Base-by-base conservation (phyloP, 495 filamentous ascomycete genomes). In the Lophium mytilinum region DNA sequence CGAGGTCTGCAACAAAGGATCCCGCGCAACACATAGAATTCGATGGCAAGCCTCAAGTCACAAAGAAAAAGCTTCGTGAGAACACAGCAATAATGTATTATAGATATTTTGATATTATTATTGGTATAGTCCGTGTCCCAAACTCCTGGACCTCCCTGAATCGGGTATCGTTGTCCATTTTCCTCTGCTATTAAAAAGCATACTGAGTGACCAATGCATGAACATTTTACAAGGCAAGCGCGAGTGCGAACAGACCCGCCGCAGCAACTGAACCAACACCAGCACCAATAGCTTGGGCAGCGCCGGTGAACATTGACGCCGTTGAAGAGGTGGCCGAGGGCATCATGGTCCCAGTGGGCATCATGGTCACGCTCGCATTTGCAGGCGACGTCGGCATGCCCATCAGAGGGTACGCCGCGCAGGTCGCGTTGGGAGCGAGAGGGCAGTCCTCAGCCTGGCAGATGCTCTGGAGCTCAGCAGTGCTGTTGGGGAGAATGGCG, bases 381-480 rank as follows among this genome's bases (percentile, higher is more conserved):
- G 33, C 33, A 3, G 55, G 55, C 41, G 42, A 47, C 37, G 37
- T n/a, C 7, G 18, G 36, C n/a, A 35, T 33, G 9, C 53, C 53
- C 40, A 37, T 56, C 15, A 18, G 48, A 14, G 53, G 53, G 46
- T 73, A 71, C 4, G 42, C 35, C 6, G 52, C 33, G 50, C 71
- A 75, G 3, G 61, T 64, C 24, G 67, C 62, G 12, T 67, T 72
- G 19, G 54, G 36, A 24, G 68, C 72, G 5, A 75, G 43, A 3
- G 74, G 74, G 62, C 73, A 78, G 1, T 52, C 62, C 24, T 67
- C 51, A 36, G 64, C 69, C 50, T 68, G 66, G 63, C 77, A 79
- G 50, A 79, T 72, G 37, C 62, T 60, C 50, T 79, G 72, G n/a
- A 77, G 68, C 41, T 74, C 69, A 11, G 74, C 50, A n/a, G 70